Evolutionary conservation across 140 eudicot genomes (phyloP), one percentile per base, ranked within the genome.

Genomic region (Cichorium intybus): DNA sequence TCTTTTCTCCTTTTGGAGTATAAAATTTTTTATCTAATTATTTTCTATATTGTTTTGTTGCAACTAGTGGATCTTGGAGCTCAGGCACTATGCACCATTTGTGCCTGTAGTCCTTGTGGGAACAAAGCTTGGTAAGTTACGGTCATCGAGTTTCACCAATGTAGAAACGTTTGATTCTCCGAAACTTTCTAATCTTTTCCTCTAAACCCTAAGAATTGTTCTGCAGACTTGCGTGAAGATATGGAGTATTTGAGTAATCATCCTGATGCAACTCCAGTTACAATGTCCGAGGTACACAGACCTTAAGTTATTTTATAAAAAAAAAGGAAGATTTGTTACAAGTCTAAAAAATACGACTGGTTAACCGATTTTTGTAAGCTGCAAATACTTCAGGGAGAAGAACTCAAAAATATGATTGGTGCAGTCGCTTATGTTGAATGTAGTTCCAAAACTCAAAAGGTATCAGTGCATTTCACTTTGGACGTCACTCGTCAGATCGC

Each of bases 371-470:
- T 6, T 27, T 27, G 5, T 4, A 27, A 6, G 24, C 47, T 28
- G 15, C 37, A 48, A 12, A 53, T 45, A 26, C 9, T 24, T 3
- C 66, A 87, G 96, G 96, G 93, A 14, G 89, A 84, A 48, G 96
- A 87, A 48, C 81, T 87, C 73, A 80, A 82, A 70, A 87, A 75
- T 66, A 77, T 77, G 76, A 82, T 81, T 33, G 88, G 90, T 18
- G 96, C 85, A 54, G 84, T 70, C 53, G 81, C 77, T 55, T 87
- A 87, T 37, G 65, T 84, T 5, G 96, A 87, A 43, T 87, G 96
- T 62, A 87, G 96, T 48, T 78, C 96, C 52, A 87, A 84, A 49
- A 84, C 96, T 39, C 96, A 84, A 60, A 82, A 81, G 95, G 95
- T 87, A 73, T 43, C 16, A 16, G 41, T 6, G 20, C 33, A 37